Evolutionary conservation across 495 filamentous ascomycete genomes (phyloP).

Genomic region (Neurospora tetrasperma): DNA sequence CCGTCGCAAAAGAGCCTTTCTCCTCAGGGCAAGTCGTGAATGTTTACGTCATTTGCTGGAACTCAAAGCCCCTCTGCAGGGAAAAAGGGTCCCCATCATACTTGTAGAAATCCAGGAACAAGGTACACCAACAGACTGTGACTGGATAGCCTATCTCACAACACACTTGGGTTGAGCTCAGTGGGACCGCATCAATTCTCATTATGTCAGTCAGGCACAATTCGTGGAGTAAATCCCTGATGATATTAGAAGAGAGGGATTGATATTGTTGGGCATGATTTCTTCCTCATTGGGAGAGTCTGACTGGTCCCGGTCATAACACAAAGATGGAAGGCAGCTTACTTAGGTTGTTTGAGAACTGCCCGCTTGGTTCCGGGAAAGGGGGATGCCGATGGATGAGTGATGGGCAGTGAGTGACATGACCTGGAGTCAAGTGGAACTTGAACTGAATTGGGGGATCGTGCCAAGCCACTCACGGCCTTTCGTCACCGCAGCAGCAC

Average conservation of each 20-base stretch:
- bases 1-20: neutral
- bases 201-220: neutral
- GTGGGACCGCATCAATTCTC: neutral
- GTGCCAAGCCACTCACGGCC: neutral
- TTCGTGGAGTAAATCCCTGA: neutral
- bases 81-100: neutral
- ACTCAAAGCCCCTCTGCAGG: neutral
- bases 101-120: neutral
- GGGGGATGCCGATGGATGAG: neutral
- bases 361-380: neutral
- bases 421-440: neutral
- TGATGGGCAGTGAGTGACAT: neutral
- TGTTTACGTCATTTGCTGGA: neutral
- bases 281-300: neutral
- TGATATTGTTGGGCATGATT: neutral
- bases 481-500: neutral
- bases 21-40: neutral
- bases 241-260: neutral
- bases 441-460: neutral
- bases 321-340: neutral
- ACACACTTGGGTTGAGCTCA: neutral
- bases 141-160: neutral
- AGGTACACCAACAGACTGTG: neutral
- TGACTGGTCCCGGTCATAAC: neutral
- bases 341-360: neutral